These are phyloP conservation scores for Styphnolobium japonicum DNA, from an alignment of 306 rosid genomes.

Conservation along the genomic window DNA sequence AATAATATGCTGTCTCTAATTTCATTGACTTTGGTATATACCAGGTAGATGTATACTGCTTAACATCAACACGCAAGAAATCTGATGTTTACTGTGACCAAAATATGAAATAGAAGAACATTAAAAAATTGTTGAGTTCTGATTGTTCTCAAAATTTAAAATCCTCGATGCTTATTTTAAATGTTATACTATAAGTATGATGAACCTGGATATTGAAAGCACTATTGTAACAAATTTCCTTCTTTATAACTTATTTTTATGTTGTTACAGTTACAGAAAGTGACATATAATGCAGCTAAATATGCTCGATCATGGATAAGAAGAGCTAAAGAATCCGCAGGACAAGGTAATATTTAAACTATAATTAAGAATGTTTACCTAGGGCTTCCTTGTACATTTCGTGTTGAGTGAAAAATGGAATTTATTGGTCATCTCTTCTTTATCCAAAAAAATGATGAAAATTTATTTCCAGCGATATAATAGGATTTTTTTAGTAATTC, in stretches of 20 bases:
- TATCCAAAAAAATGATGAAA: background rate
- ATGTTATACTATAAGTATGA: background rate
- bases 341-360: constrained; percentile 52
- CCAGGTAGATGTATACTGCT: background rate
- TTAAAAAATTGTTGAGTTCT: background rate
- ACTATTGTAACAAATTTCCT: constrained; percentile 7
- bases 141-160: constrained; percentile 6
- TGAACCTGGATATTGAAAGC: constrained; percentile 5
- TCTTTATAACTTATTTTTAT: constrained; percentile 8
- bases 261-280: constrained; percentile 60
- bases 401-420: background rate
- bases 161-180: background rate
- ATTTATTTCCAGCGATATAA: background rate
- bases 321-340: constrained; percentile 68
- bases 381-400: background rate
- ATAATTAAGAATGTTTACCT: background rate
- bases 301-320: constrained; percentile 70
- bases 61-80: background rate
- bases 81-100: background rate
- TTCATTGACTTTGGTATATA: background rate
- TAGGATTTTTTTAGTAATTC: background rate
- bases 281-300: constrained; percentile 61
- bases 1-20: background rate
- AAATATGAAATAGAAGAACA: background rate
- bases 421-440: background rate